These are phyloP conservation scores for Tympanopsis confertula DNA, from an alignment of 2,329 filamentous ascomycete species.

Conservation along the genomic window DNA sequence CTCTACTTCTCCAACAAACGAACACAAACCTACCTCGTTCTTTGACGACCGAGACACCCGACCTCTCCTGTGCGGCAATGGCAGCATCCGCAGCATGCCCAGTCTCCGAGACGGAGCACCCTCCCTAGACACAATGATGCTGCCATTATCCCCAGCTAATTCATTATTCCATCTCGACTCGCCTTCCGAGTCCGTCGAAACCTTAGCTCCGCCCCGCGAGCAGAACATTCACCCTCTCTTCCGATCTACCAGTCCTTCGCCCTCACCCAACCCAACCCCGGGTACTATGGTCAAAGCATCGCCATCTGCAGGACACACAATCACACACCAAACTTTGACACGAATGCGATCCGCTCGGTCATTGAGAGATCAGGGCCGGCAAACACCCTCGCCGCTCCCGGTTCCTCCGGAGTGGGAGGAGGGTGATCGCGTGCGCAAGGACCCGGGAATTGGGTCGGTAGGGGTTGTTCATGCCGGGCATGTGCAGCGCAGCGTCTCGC, in stretches of 20 bases:
- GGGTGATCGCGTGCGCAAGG: conserved; percentile 14
- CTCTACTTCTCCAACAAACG: neutral
- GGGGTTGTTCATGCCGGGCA: neutral
- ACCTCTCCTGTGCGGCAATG: too few species aligned
- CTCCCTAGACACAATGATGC: too few species aligned
- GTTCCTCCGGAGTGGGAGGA: too few species aligned
- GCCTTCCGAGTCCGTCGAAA: conserved; percentile 8
- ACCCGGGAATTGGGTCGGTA: conserved; percentile 6
- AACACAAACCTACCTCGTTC: too few species aligned
- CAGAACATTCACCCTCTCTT: conserved; percentile 47
- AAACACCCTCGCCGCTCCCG: too few species aligned
- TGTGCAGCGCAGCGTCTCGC: neutral
- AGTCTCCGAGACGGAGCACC: too few species aligned
- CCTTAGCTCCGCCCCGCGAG: conserved; percentile 18
- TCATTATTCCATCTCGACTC: too few species aligned
- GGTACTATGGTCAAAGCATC: conserved; percentile 43
- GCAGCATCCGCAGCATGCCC: too few species aligned
- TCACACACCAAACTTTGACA: conserved; percentile 23
- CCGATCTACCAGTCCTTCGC: conserved; percentile 36
- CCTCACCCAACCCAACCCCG: conserved; percentile 34
- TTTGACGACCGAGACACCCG: too few species aligned
- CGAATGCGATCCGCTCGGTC: conserved; percentile 17
- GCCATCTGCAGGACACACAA: conserved; percentile 37
- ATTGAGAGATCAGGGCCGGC: neutral
- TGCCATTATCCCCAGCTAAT: too few species aligned